Percentiles rank a stretch among this genome's conserved stretches.
Evolutionary conservation across 108 stramenopile species (phyloP).

Genomic region (Craspedostauros australis): DNA sequence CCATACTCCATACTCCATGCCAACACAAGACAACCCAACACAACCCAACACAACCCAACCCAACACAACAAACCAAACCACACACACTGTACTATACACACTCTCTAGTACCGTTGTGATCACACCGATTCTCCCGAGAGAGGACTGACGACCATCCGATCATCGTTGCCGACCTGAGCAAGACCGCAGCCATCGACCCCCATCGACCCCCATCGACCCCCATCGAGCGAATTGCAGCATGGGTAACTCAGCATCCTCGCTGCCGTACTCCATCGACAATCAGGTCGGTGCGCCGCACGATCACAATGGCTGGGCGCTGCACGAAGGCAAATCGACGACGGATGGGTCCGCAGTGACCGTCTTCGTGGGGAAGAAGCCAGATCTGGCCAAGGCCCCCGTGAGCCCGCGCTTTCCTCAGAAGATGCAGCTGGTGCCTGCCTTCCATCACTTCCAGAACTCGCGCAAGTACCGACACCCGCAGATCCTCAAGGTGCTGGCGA

Average conservation of each 20-base stretch:
- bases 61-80: too few relatives aligned
- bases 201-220: too few relatives aligned
- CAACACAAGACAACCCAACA: too few relatives aligned
- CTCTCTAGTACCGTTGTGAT: too few relatives aligned
- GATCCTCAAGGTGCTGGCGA: conserved; percentile 68
- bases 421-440: conserved; percentile 62
- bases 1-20: too few relatives aligned
- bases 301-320: conserved; percentile 69
- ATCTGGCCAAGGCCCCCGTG: conserved; percentile 43
- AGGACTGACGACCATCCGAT: too few relatives aligned
- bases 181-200: too few relatives aligned
- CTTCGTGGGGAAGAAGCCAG: conserved; percentile 69
- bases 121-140: too few relatives aligned
- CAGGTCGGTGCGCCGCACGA: conserved; percentile 43
- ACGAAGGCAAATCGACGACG: conserved; percentile 51
- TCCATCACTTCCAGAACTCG: conserved; percentile 74
- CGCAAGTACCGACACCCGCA: conserved; percentile 74
- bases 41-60: too few relatives aligned
- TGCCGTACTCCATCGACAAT: conserved; percentile 71
- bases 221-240: conserved; percentile 36
- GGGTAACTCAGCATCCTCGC: conserved; percentile 68
- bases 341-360: conserved; percentile 51
- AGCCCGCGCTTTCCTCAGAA: conserved; percentile 19
- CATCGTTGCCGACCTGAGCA: too few relatives aligned
- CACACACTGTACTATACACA: too few relatives aligned